phyloP scores from a whole-genome alignment of 192 early-diverging fungal genomes.

The Coemansia sp. region DNA sequence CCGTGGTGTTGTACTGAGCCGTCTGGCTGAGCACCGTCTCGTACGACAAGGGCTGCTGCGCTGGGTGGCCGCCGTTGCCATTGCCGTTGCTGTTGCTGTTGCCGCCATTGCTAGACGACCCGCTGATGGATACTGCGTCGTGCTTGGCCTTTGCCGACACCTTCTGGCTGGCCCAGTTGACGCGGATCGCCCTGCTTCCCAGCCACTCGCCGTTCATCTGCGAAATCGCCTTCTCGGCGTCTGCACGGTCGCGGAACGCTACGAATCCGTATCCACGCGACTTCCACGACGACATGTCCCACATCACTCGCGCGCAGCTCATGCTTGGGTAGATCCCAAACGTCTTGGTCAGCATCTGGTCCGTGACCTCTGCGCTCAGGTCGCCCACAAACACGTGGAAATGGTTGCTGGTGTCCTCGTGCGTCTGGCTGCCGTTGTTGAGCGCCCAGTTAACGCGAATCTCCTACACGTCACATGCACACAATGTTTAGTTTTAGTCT shows the following conservation, averaged over 20 bases:
- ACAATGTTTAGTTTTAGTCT: neutral
- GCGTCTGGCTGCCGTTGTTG: conserved; percentile 36
- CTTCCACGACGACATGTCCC: conserved; percentile 85
- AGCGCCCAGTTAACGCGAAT: conserved; percentile 60
- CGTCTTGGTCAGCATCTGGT: conserved; percentile 75
- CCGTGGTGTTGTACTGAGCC: conserved; percentile 81
- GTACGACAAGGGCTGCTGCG: conserved; percentile 58
- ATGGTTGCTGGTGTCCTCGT: conserved; percentile 74
- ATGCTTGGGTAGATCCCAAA: conserved; percentile 57
- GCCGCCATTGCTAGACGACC: conserved; percentile 7
- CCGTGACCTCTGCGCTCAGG: conserved; percentile 85
- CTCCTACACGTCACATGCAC: conserved; percentile 22
- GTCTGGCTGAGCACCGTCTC: conserved; percentile 75
- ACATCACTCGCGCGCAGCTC: conserved; percentile 91
- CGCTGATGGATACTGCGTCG: conserved; percentile 8
- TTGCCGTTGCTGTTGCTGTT: conserved; percentile 11
- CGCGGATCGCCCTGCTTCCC: conserved; percentile 81
- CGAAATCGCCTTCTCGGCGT: conserved; percentile 83
- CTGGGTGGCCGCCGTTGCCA: conserved; percentile 6
- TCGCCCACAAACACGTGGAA: conserved; percentile 94
- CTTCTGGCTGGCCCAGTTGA: conserved; percentile 95
- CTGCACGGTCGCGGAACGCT: conserved; percentile 80
- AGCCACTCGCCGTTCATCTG: conserved; percentile 90
- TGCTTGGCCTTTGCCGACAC: conserved; percentile 34
- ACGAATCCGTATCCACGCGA: conserved; percentile 93